phyloP scores from a whole-genome alignment of 306 rosid genomes.

The Cucumis melo region DNA sequence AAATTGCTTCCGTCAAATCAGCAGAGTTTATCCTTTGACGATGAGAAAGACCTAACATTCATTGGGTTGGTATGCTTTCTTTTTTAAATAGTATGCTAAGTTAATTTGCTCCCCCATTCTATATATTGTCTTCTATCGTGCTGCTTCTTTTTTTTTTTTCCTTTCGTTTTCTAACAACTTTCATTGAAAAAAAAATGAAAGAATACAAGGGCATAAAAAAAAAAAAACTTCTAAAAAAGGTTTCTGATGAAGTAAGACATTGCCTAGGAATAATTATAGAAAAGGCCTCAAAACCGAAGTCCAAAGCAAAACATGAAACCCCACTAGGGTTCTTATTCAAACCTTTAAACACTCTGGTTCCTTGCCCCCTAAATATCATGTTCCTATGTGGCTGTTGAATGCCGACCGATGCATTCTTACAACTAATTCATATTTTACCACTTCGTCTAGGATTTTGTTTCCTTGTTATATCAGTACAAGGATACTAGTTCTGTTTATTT shows the following conservation, averaged over 20 bases:
- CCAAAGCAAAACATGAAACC: too few relatives aligned
- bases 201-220: too few relatives aligned
- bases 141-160: not conserved
- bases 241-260: too few relatives aligned
- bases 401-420: not conserved
- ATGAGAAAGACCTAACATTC: slow-evolving; percentile 89
- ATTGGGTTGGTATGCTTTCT: slow-evolving; percentile 99
- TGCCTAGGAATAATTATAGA: too few relatives aligned
- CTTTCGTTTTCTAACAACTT: too few relatives aligned
- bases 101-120: slow-evolving; percentile 11
- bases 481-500: not conserved
- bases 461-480: not conserved
- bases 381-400: not conserved
- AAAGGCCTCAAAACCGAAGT: too few relatives aligned
- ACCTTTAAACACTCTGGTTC: too few relatives aligned
- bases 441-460: not conserved
- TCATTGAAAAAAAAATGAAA: too few relatives aligned
- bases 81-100: slow-evolving; percentile 20
- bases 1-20: slow-evolving; percentile 70
- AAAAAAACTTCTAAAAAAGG: too few relatives aligned
- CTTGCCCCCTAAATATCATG: not conserved
- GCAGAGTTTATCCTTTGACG: slow-evolving; percentile 46
- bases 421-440: not conserved
- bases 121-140: not conserved
- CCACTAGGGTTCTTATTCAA: too few relatives aligned